phyloP scores from a whole-genome alignment of 495 filamentous ascomycete genomes.

The Xylaria palmicola region DNA sequence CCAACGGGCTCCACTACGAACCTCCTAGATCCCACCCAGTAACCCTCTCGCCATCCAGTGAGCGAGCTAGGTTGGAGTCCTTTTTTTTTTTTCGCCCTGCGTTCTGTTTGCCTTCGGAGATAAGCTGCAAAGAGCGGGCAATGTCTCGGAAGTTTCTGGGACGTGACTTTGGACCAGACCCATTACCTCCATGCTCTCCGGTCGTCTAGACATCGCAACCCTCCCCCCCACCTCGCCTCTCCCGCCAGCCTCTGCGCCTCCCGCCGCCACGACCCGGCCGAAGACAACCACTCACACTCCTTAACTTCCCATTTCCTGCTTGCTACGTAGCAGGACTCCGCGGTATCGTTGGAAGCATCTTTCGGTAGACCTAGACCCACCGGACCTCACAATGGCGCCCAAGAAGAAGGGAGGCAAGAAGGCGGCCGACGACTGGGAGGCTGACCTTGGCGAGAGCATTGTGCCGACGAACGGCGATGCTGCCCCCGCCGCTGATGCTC shows the following conservation, averaged over 20 bases:
- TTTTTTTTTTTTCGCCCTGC: neutral
- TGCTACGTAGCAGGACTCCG: neutral
- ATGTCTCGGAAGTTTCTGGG: slow-evolving; percentile 9
- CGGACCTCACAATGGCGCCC: slow-evolving; percentile 64
- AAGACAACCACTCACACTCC: neutral
- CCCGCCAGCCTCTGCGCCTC: neutral
- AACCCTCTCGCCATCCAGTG: neutral
- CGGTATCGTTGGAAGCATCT: neutral
- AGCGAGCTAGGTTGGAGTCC: neutral
- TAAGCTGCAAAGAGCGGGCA: slow-evolving; percentile 10
- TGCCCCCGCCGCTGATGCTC: slow-evolving; percentile 22
- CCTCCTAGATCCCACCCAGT: neutral
- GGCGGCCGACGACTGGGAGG: slow-evolving; percentile 91
- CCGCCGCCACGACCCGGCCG: neutral
- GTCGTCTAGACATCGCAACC: slow-evolving; percentile 8
- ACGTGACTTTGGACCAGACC: slow-evolving; percentile 8
- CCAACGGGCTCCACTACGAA: neutral
- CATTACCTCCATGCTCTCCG: neutral
- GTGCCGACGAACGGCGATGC: slow-evolving; percentile 49
- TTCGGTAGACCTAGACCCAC: neutral
- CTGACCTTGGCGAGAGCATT: slow-evolving; percentile 81
- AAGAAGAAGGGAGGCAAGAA: slow-evolving; percentile 94
- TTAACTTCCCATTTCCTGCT: neutral
- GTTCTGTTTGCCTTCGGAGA: slow-evolving; percentile 4
- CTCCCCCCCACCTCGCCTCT: slow-evolving; percentile 6